Evolutionary conservation across 495 filamentous ascomycete species (phyloP), one percentile per base, ranked within the genome.

Genomic region (Neurospora sp.): DNA sequence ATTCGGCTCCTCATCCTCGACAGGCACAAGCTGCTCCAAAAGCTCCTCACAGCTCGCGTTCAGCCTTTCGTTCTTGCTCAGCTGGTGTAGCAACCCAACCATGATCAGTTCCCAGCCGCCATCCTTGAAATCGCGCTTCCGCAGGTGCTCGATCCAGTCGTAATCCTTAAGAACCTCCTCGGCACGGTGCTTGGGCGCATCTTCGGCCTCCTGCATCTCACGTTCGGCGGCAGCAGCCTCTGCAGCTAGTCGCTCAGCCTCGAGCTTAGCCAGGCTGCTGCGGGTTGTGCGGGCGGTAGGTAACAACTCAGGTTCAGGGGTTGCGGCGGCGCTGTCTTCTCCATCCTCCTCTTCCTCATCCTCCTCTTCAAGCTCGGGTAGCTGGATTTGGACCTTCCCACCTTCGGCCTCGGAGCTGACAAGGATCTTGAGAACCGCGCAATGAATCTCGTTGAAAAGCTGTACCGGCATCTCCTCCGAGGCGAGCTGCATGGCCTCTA

Each of bases 21-120:
- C 82, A 7, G 96, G 96, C 0, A 92, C 93, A 17, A 99, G 88
- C 76, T 93, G 85, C 54, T 88, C 83, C 43, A 99, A 83, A 6
- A 98, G 88, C 62, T 91, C 87, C 75, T 97, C 93, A 78, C 94
- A 97, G 36, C 82, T 79, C n/a, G 87, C 86, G 69, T 92, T 87
- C 62, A 89, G 86, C 13, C 89, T 85, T n/a, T 90, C 88, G 70
- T 88, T 89, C 79, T 90, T 89, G 19, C 95, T 96, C 11, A 99
- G 85, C 75, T 94, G 93, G 74, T 97, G 86, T 28, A 99, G 80
- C 17, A 98, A 83, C 13, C 96, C 96, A 39, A 97, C 89, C 79
- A 99, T 87, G 71, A 98, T 94, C 73, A 92, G 77, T 78, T 97
- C 88, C 96, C 96, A 99, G 39, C 93, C 94, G 70, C 95, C 96